Evolutionary conservation across 768 basidiomycete species (phyloP), one percentile per base, ranked within the genome.

Genomic region (Leccinum variicolor): DNA sequence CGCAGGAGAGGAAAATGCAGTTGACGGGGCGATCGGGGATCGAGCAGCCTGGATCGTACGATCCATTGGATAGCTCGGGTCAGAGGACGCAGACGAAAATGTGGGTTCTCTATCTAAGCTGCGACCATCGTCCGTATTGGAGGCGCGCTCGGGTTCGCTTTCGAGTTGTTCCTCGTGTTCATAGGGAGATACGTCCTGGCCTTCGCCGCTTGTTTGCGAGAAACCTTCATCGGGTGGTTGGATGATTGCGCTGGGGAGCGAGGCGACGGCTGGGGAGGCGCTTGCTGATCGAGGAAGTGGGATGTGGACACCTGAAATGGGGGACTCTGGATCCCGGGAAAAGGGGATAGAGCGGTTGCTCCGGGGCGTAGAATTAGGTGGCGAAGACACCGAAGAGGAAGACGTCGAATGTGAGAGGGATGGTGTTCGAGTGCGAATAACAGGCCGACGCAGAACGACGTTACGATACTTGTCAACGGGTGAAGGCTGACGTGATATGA

Each of bases 51-150:
- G 66, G 61, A 62, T 56, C n/a, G 60, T 70, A 61, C 58, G 65
- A 69, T 60, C 69, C 63, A 52, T 61, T 39, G 75, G 74, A 58
- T 65, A 64, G 28, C 62, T 70, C 11, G 67, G 68, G 4, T 75
- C 73, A 19, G 67, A 81, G 14, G 81, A 85, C 33, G 87, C 85
- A 10, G 89, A 88, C 0, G 88, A 89, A 65, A 90, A 90, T 0
- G 88, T 90, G 5, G 87, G 85, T 51, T 88, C 86, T 34, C 66
- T 72, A 23, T 70, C 70, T 31, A 57, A 61, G 8, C 57, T 69
- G 63, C 21, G 72, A 63, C 48, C 62, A 45, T 68, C 68, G 25
- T 74, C 69, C 8, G 60, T 57, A 51, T 65, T 66, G 43, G 56
- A 56, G 33, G 39, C 50, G 15, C 13, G 65, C 47, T 72, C 71